Conservation (phyloP, 257 asterid genomes). For the Mitragyna speciosa region DNA sequence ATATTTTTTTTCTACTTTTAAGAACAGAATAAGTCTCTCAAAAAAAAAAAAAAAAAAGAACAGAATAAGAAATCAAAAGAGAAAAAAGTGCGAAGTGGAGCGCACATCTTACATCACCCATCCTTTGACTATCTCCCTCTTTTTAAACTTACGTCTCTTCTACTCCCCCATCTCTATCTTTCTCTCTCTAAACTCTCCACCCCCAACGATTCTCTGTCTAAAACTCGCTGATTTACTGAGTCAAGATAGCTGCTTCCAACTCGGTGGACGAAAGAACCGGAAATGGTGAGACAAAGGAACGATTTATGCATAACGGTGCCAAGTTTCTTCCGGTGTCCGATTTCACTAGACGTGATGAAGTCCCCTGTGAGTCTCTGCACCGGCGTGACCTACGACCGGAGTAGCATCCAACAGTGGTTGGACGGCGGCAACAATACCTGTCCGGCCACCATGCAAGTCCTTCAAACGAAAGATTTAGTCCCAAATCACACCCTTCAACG, state of each 20-base stretch:
- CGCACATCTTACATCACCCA: slow-evolving; percentile 41
- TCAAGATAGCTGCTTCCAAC: not conserved
- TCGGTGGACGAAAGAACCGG: not conserved
- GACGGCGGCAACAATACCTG: slow-evolving; percentile 87
- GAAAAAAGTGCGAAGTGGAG: slow-evolving; percentile 5
- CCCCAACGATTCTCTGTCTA: slow-evolving; percentile 16
- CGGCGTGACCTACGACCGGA: slow-evolving; percentile 83
- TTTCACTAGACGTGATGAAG: slow-evolving; percentile 75
- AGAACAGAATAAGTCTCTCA: not conserved
- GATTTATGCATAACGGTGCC: slow-evolving; percentile 59
- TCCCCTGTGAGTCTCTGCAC: slow-evolving; percentile 88
- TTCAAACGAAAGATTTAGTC: slow-evolving; percentile 54
- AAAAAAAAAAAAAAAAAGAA: not conserved
- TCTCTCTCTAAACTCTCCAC: slow-evolving; percentile 24
- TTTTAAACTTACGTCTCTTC: slow-evolving; percentile 21
- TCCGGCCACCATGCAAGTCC: slow-evolving; percentile 92
- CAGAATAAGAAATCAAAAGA: not conserved
- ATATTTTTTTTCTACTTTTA: not conserved
- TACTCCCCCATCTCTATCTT: slow-evolving; percentile 23
- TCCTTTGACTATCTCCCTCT: slow-evolving; percentile 44
- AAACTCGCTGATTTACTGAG: slow-evolving; percentile 10
- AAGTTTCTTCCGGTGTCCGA: slow-evolving; percentile 70
- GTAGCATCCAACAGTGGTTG: slow-evolving; percentile 79
- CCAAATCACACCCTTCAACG: slow-evolving; percentile 79
- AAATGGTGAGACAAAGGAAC: slow-evolving; percentile 47